A percentile compares a stretch with the other conserved stretches of the same genome.
Evolutionary conservation across 192 early-diverging fungal genomes (phyloP).

Genomic region (Mortierella antarctica): DNA sequence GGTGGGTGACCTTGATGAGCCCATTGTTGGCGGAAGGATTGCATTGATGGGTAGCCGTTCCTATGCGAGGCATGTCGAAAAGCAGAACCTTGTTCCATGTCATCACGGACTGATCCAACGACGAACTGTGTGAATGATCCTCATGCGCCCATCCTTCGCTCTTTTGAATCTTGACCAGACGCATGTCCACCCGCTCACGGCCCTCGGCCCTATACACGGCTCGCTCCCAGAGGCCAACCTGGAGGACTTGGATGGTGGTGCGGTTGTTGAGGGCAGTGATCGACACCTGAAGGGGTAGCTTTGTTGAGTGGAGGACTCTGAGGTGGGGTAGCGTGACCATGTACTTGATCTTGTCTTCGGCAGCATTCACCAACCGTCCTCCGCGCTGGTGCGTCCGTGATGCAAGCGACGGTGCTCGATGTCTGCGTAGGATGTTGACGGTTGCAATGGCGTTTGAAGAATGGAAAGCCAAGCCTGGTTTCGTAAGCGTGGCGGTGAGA

Average conservation of each 20-base stretch:
- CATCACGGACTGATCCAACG: not conserved
- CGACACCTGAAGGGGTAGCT: slow-evolving; percentile 29
- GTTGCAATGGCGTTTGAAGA: slow-evolving; percentile 12
- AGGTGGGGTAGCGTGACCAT: slow-evolving; percentile 26
- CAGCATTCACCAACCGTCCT: not conserved
- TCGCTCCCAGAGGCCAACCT: slow-evolving; percentile 39
- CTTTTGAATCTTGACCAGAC: slow-evolving; percentile 48
- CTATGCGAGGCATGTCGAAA: slow-evolving; percentile 45
- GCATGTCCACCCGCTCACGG: slow-evolving; percentile 29
- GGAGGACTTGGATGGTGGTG: slow-evolving; percentile 16
- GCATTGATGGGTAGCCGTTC: slow-evolving; percentile 25
- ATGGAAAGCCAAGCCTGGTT: slow-evolving; percentile 25
- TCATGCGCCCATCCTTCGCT: slow-evolving; percentile 37
- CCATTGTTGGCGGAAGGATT: slow-evolving; percentile 40
- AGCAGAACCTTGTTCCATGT: slow-evolving; percentile 51
- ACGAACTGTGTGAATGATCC: not conserved
- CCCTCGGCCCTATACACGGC: slow-evolving; percentile 32
- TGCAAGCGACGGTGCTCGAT: not conserved
- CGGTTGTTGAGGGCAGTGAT: slow-evolving; percentile 22
- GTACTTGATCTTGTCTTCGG: slow-evolving; percentile 35
- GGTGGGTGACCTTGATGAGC: slow-evolving; percentile 33
- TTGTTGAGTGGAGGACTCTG: slow-evolving; percentile 30
- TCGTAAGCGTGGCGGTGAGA: slow-evolving; percentile 32
- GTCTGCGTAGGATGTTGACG: slow-evolving; percentile 18
- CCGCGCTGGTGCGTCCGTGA: slow-evolving; percentile 31